Evolutionary conservation across 139 green algal species (phyloP).

Genomic region (Yamagishiella unicocca): DNA sequence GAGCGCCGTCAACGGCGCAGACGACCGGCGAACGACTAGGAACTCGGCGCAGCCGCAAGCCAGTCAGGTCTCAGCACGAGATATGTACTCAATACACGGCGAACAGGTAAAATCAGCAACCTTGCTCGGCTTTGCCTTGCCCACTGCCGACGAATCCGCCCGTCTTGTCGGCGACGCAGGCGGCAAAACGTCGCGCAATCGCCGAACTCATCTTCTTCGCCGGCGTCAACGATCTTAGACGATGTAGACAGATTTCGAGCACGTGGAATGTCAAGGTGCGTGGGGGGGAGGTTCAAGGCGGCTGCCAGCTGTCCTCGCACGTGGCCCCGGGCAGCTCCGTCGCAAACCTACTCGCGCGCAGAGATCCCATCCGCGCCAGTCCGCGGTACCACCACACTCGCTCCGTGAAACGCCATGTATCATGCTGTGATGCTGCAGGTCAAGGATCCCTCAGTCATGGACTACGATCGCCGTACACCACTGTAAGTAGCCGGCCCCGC

Average conservation of each 20-base stretch:
- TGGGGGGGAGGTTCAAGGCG: too few relatives aligned
- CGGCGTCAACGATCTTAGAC: constrained; percentile 80
- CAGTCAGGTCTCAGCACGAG: not conserved
- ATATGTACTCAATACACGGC: constrained; percentile 68
- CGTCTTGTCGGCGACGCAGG: constrained; percentile 61
- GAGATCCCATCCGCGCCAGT: too few relatives aligned
- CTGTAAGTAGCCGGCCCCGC: constrained; percentile 73
- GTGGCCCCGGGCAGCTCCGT: not conserved
- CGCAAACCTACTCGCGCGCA: not conserved
- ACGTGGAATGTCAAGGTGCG: constrained; percentile 49
- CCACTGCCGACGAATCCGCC: not conserved
- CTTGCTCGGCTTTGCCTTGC: not conserved
- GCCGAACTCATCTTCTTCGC: constrained; percentile 94
- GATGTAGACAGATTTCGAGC: constrained; percentile 77
- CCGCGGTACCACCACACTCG: too few relatives aligned
- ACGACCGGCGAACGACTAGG: not conserved
- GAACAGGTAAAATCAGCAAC: constrained; percentile 52
- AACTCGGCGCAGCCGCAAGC: not conserved
- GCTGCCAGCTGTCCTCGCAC: not conserved
- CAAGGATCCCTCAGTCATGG: constrained; percentile 77
- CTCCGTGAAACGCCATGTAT: too few relatives aligned
- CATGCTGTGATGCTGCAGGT: too few relatives aligned
- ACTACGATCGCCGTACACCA: constrained; percentile 92
- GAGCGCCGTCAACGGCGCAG: constrained; percentile 17
- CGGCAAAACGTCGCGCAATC: constrained; percentile 83